These are phyloP conservation scores for Calonectria crousiana DNA, from an alignment of 2,329 filamentous ascomycete species.

Conservation along the genomic window DNA sequence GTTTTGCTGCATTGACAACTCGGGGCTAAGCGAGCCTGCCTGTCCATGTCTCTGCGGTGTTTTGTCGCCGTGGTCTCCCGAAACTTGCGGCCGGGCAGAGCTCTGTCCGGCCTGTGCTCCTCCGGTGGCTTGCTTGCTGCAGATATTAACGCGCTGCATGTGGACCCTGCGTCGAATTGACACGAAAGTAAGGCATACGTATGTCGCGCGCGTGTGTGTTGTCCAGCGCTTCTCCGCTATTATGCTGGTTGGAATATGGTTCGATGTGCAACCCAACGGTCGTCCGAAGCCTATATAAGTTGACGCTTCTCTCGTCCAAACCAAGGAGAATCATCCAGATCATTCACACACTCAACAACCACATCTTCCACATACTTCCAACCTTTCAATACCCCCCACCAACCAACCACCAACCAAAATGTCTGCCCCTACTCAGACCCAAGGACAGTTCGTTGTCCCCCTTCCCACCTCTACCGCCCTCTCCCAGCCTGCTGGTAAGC, in stretches of 20 bases:
- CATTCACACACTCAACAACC: background rate
- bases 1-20: background rate
- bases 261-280: background rate
- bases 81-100: background rate
- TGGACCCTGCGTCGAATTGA: background rate
- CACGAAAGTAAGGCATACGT: background rate
- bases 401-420: background rate
- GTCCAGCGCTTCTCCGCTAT: no score
- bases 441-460: slow-evolving; percentile 41
- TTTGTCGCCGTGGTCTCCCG: background rate
- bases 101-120: background rate
- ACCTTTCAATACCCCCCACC: background rate
- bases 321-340: background rate
- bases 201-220: background rate
- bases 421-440: slow-evolving; percentile 10
- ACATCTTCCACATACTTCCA: no score
- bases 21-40: background rate
- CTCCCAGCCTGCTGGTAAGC: slow-evolving; percentile 47
- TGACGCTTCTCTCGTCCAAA: background rate
- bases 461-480: slow-evolving; percentile 49
- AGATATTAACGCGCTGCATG: background rate
- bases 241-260: background rate
- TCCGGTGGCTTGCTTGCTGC: background rate
- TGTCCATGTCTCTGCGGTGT: background rate
- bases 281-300: background rate